phyloP scores from a whole-genome alignment of 2,329 filamentous ascomycete genomes.

The Eutypa lata region DNA sequence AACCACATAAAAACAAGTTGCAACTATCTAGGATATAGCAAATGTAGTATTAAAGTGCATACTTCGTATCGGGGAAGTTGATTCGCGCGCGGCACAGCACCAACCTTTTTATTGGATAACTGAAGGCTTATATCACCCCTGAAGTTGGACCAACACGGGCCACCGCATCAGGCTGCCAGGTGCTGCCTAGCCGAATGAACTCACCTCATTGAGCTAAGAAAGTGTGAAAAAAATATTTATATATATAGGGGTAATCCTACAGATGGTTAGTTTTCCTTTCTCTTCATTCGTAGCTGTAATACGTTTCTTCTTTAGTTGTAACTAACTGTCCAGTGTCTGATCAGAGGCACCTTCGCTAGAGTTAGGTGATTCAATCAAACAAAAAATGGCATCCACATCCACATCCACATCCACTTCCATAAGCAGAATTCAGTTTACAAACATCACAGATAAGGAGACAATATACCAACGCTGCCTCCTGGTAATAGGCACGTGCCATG shows the following conservation, averaged over 20 bases:
- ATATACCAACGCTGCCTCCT: conserved; percentile 10
- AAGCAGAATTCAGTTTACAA: conserved; percentile 2
- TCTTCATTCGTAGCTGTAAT: no score
- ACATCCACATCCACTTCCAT: conserved; percentile 1
- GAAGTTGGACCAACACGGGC: background rate
- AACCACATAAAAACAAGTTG: no score
- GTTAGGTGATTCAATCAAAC: background rate
- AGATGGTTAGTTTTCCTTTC: no score
- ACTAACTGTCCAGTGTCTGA: no score
- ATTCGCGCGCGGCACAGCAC: background rate
- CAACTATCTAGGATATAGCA: no score
- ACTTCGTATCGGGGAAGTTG: no score
- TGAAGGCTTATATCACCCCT: background rate
- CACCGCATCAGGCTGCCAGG: background rate
- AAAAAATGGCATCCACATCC: conserved; percentile 2
- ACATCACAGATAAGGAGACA: conserved; percentile 4
- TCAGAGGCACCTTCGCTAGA: background rate
- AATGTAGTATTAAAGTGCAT: no score
- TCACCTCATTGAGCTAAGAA: background rate
- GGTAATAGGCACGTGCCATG: conserved; percentile 5
- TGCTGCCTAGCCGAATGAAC: background rate
- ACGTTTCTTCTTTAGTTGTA: no score
- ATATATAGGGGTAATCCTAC: background rate
- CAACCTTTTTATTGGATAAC: background rate
- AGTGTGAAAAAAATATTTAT: background rate